Evolutionary conservation across 805 yeast genomes (phyloP), one percentile per base, ranked within the genome.

Genomic region (Myxozyma sirexii): DNA sequence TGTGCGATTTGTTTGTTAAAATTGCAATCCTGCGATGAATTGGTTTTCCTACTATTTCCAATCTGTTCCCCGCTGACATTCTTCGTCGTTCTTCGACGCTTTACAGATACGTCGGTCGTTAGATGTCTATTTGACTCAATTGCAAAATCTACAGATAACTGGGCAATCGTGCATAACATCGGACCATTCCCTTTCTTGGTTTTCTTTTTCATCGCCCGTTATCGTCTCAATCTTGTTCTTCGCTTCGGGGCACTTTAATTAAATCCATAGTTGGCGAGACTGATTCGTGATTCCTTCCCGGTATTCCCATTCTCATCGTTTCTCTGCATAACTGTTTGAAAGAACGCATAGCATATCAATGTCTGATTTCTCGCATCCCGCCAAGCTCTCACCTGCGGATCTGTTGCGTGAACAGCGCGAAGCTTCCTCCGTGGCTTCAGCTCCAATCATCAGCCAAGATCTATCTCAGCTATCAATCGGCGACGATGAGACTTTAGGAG

Each of bases 371-470:
- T 35, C 19, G 6, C 33, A 7, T 7, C 4, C 23, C 3, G 33
- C 57, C 29, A n/a, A 29, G 41, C 51, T 45, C 17, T 51, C 65
- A 4, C 64, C 65, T 19, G 65, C 65, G n/a, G 65, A 62, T 47
- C 56, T 62, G 41, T 54, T 62, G 27, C 60, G 65, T 31, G 60
- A 33, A 27, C 46, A 51, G 51, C 60, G 57, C 50, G 65, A 60
- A 39, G 55, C 59, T 17, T 54, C 60, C 7, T 35, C 56, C 21
- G 53, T 51, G 2, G 52, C 61, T 19, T 19, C 42, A 21, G 41
- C 35, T 17, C 12, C 42, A 13, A 17, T 13, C 50, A 27, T 17
- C 35, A 12, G 27, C 35, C 24, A 29, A 17, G 27, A 19, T 33
- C n/a, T 15, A 12, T 35, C 57, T 27, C 55, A 41, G 23, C 35